phyloP scores from a whole-genome alignment of 202 grass and related monocot genomes.

The Setaria viridis region DNA sequence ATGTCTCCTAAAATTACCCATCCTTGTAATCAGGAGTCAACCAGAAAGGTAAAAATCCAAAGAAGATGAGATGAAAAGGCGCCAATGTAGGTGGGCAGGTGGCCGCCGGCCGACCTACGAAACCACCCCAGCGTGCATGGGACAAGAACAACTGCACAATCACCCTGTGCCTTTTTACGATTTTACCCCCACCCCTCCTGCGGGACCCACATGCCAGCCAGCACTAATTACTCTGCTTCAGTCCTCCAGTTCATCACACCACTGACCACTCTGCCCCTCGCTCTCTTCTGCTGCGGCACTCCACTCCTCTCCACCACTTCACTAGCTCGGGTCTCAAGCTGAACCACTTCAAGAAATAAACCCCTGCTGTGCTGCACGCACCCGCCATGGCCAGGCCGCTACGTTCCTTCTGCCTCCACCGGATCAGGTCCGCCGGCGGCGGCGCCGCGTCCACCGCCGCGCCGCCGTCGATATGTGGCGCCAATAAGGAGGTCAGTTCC shows the following conservation, averaged over 20 bases:
- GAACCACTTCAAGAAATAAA: conserved; percentile 17
- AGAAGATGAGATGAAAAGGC: not conserved
- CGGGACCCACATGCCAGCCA: conserved; percentile 51
- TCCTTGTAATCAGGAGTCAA: too few species aligned
- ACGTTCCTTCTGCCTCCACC: conserved; percentile 55
- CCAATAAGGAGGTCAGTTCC: not conserved
- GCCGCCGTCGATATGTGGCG: conserved; percentile 33
- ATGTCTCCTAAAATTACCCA: not conserved
- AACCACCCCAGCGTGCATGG: not conserved
- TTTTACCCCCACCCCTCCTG: not conserved
- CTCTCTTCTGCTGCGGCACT: too few species aligned
- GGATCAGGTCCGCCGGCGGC: conserved; percentile 41
- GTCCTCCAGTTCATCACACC: too few species aligned
- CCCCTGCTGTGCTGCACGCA: too few species aligned
- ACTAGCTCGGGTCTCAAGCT: not conserved
- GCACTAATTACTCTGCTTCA: conserved; percentile 21
- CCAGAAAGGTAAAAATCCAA: too few species aligned
- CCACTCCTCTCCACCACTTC: not conserved
- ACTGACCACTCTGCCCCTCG: not conserved
- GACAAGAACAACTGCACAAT: not conserved
- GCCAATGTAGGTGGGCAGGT: not conserved
- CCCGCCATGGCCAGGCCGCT: conserved; percentile 50
- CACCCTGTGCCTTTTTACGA: not conserved
- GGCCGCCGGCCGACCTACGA: not conserved
- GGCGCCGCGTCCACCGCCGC: not conserved